Percentiles rank a stretch among this genome's conserved stretches.
Conservation (phyloP, 371 early-diverging fungal genomes). For the Lichtheimia corymbifera region DNA sequence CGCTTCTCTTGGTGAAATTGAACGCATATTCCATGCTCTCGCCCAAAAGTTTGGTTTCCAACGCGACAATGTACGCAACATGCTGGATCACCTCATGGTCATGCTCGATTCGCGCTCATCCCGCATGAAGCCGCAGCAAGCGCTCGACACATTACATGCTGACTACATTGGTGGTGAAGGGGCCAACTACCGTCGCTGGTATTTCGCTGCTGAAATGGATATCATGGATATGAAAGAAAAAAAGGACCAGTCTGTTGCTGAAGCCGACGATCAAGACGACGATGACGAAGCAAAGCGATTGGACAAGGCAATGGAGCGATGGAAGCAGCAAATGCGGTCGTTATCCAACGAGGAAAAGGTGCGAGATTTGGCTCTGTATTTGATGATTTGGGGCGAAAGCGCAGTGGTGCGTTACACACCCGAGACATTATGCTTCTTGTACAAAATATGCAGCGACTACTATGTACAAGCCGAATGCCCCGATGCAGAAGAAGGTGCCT, state of each 20-base stretch:
- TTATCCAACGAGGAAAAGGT: constrained; percentile 71
- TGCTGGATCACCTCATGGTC: constrained; percentile 74
- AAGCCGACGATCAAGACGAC: constrained; percentile 33
- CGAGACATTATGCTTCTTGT: constrained; percentile 84
- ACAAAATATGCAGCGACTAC: constrained; percentile 74
- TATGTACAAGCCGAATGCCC: constrained; percentile 33
- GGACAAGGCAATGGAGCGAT: constrained; percentile 63
- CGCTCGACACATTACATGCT: constrained; percentile 78
- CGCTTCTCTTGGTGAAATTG: constrained; percentile 64
- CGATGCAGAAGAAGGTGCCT: constrained; percentile 68
- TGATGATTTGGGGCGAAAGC: constrained; percentile 89
- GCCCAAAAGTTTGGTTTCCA: constrained; percentile 78
- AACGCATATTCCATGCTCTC: constrained; percentile 64
- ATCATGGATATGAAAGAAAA: constrained; percentile 59
- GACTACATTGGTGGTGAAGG: constrained; percentile 87
- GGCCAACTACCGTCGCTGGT: constrained; percentile 88
- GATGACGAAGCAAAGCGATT: constrained; percentile 44
- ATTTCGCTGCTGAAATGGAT: constrained; percentile 82
- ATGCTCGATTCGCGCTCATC: constrained; percentile 86
- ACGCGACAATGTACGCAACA: constrained; percentile 72
- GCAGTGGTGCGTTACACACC: constrained; percentile 78
- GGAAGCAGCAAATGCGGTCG: constrained; percentile 72
- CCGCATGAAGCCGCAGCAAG: constrained; percentile 73
- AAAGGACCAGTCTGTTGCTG: constrained; percentile 22
- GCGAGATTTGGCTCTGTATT: constrained; percentile 78